A percentile compares a stretch with the other conserved stretches of the same genome.
phyloP scores from a whole-genome alignment of 306 rosid species.

The Echinosophora koreensis region DNA sequence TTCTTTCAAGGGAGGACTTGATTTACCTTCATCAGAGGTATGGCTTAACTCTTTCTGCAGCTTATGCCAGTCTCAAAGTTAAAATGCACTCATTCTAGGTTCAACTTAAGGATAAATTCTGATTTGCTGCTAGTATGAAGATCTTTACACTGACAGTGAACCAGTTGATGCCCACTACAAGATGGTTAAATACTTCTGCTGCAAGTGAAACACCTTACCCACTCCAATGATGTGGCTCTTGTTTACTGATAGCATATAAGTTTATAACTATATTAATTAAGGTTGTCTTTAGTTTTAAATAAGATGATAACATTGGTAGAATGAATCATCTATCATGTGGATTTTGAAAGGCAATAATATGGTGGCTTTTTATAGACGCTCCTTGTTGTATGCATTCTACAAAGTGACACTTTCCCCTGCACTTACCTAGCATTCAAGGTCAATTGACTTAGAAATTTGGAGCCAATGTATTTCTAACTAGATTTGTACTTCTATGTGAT shows the following conservation, averaged over 20 bases:
- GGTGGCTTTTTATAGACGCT: not conserved
- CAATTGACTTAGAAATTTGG: not conserved
- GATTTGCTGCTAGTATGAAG: not conserved
- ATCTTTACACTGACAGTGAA: not conserved
- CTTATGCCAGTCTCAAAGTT: constrained; percentile 1
- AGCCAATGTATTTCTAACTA: not conserved
- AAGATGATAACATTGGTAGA: constrained; percentile 29
- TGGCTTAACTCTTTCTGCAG: constrained; percentile 31
- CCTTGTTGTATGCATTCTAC: not conserved
- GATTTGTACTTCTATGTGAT: constrained; percentile 26
- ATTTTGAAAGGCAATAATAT: constrained; percentile 8
- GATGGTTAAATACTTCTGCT: not conserved
- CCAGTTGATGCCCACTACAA: not conserved
- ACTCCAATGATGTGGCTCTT: not conserved
- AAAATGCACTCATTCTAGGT: not conserved
- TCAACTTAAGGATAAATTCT: constrained; percentile 30
- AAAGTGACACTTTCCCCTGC: not conserved
- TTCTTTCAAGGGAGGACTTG: constrained; percentile 64
- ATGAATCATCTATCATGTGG: not conserved
- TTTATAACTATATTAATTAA: not conserved
- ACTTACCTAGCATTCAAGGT: not conserved
- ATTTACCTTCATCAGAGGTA: constrained; percentile 88
- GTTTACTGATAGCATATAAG: constrained; percentile 4
- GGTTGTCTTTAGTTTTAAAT: constrained; percentile 23
- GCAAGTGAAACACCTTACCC: not conserved